Evolutionary conservation across 2,329 filamentous ascomycete species (phyloP).

Genomic region (Coniochaeta prunicola): DNA sequence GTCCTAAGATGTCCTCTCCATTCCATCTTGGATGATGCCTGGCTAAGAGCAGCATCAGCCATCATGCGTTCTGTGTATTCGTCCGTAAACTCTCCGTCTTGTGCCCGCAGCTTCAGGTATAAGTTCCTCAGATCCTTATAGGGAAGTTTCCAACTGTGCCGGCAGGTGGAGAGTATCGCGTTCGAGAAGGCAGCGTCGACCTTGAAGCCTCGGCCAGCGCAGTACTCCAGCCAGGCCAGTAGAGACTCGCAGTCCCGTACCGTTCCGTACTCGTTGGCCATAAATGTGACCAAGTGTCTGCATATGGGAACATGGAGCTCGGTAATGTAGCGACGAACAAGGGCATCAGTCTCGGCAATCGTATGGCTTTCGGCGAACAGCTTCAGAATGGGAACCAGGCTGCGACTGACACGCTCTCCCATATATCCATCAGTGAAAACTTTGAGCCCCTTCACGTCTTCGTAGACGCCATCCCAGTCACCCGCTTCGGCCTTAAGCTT

Average conservation of each 20-base stretch:
- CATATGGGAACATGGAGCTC: constrained; percentile 27
- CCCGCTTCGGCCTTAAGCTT: constrained; percentile 27
- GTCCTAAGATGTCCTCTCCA: background rate
- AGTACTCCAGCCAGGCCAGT: constrained; percentile 32
- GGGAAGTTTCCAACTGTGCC: constrained; percentile 27
- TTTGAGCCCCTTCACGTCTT: background rate
- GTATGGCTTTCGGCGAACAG: constrained; percentile 30
- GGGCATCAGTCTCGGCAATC: constrained; percentile 29
- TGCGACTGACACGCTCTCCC: background rate
- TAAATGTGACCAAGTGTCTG: constrained; percentile 29
- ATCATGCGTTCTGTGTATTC: constrained; percentile 31
- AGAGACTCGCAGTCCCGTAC: constrained; percentile 29
- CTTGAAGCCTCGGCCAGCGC: constrained; percentile 25
- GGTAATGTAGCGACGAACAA: constrained; percentile 27
- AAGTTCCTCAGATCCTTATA: constrained; percentile 27
- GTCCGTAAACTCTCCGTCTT: constrained; percentile 26
- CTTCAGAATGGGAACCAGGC: constrained; percentile 24
- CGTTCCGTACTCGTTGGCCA: constrained; percentile 34
- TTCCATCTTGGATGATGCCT: background rate
- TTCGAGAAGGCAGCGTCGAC: constrained; percentile 30
- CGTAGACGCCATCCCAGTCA: constrained; percentile 30
- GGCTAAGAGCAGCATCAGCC: constrained; percentile 22
- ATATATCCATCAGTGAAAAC: constrained; percentile 23
- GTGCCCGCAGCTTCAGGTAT: constrained; percentile 22
- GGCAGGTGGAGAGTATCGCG: constrained; percentile 29